Base-by-base conservation (phyloP, 2,329 filamentous ascomycete genomes). In the Colletotrichum sublineola region DNA sequence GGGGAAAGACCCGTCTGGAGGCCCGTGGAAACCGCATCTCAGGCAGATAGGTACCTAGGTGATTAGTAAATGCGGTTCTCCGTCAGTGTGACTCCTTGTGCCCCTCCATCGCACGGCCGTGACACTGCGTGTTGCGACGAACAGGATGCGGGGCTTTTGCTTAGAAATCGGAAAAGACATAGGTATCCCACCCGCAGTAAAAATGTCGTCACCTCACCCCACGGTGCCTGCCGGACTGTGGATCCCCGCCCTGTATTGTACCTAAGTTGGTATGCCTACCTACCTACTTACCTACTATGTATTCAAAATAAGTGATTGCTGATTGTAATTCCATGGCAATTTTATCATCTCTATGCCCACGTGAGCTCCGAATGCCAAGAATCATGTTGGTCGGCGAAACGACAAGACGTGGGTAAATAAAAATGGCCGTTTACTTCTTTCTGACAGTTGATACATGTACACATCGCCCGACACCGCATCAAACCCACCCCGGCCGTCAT, bases 101-200 rank as follows among this genome's bases (percentile, higher is more conserved):
- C 38, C 68, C 64, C 42, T 57, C 68, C 64, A 31, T 57, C 36
- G n/a, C 44, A n/a, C 31, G 20, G 31, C 15, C 33, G 18, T 38
- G 31, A 5, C n/a, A 12, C n/a, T 24, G 46, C 46, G n/a, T 18
- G 31, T 57, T 24, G 38, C 38, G 29, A 31, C 40, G 53, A 6
- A 58, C 12, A 24, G 20, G 40, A 20, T 5, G 58, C 44, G 53
- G 66, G 67, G 53, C 44, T 48, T n/a, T 20, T 70, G 71, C 71
- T 73, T 73, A 73, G 61, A 65, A 70, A 73, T 73, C 71, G 64
- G 29, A 6, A 29, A 40, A 24, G 40, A 8, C 20, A 31, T 29
- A 24, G 24, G 24, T 24, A 24, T 24, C 24, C 24, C 24, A 24
- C 24, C 24, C 24, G 24, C 24, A 24, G 24, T 24, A 15, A 48